Evolutionary conservation across 2,329 filamentous ascomycete genomes (phyloP).

Genomic region (Chalaropsis ovoidea): DNA sequence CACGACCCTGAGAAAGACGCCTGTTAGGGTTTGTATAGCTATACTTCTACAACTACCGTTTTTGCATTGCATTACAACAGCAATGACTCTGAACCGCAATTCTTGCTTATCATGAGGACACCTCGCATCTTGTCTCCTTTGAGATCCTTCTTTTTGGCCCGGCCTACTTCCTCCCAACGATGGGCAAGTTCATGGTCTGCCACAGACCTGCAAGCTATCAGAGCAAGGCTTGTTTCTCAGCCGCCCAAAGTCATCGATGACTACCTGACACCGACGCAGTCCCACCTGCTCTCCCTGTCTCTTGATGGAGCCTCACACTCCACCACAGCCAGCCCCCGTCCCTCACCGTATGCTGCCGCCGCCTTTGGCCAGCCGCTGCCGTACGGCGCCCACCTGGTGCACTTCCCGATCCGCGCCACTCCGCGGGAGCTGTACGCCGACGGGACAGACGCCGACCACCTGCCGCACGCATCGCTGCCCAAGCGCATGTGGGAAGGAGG

Average conservation of each 20-base stretch:
- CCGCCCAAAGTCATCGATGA: slow-evolving; percentile 36
- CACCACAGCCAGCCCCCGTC: slow-evolving; percentile 23
- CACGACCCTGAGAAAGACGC: not conserved
- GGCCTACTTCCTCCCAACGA: slow-evolving; percentile 36
- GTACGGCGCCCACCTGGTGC: slow-evolving; percentile 46
- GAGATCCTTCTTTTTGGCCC: no score
- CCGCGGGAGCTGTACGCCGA: slow-evolving; percentile 59
- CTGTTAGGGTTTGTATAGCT: not conserved
- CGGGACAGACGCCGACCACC: slow-evolving; percentile 73
- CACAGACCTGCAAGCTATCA: not conserved
- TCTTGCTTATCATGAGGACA: not conserved
- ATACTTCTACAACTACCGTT: not conserved
- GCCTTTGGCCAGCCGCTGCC: slow-evolving; percentile 28
- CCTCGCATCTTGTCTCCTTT: not conserved
- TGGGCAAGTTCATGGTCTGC: slow-evolving; percentile 8
- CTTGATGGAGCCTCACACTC: slow-evolving; percentile 35
- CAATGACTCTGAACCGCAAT: not conserved
- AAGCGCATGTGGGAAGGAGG: slow-evolving; percentile 88
- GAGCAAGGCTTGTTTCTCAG: slow-evolving; percentile 11
- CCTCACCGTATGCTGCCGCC: slow-evolving; percentile 21
- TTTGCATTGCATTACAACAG: not conserved
- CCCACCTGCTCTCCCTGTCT: slow-evolving; percentile 54
- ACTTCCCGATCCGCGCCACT: slow-evolving; percentile 65
- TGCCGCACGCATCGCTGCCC: slow-evolving; percentile 54
- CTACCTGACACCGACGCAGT: slow-evolving; percentile 47